phyloP scores from a whole-genome alignment of 176 grass and related monocot genomes.

The Bothriochloa decipiens region DNA sequence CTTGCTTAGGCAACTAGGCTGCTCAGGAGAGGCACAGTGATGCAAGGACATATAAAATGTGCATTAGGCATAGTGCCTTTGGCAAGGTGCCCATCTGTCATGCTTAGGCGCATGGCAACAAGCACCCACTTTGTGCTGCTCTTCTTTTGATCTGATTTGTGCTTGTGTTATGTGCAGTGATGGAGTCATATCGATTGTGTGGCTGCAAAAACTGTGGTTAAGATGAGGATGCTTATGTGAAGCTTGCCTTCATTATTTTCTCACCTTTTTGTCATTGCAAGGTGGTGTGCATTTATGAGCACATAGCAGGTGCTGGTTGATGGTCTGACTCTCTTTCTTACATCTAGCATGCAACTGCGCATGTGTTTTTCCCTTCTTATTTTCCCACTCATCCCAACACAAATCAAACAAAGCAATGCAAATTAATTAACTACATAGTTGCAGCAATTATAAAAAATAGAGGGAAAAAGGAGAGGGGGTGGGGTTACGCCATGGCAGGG shows the following conservation, averaged over 20 bases:
- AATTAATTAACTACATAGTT: neutral
- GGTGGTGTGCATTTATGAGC: neutral
- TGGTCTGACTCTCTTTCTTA: neutral
- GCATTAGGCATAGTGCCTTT: neutral
- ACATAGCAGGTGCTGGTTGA: neutral
- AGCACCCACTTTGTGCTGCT: neutral
- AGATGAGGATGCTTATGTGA: neutral
- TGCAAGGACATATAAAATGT: neutral
- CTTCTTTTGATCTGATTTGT: neutral
- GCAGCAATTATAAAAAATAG: neutral
- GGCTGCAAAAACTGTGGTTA: neutral
- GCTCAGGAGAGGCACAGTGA: neutral
- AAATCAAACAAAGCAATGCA: neutral
- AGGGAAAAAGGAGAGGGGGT: neutral
- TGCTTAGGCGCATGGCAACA: neutral
- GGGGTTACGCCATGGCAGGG: neutral
- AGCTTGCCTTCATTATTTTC: neutral
- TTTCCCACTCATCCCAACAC: neutral
- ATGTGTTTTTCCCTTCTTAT: neutral
- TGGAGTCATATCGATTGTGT: neutral
- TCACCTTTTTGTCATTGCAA: neutral
- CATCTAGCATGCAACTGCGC: neutral
- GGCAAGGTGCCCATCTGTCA: neutral
- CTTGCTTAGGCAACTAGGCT: neutral
- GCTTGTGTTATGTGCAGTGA: neutral